phyloP scores from a whole-genome alignment of 352 stramenopile species.

The Phytophthora litchii region DNA sequence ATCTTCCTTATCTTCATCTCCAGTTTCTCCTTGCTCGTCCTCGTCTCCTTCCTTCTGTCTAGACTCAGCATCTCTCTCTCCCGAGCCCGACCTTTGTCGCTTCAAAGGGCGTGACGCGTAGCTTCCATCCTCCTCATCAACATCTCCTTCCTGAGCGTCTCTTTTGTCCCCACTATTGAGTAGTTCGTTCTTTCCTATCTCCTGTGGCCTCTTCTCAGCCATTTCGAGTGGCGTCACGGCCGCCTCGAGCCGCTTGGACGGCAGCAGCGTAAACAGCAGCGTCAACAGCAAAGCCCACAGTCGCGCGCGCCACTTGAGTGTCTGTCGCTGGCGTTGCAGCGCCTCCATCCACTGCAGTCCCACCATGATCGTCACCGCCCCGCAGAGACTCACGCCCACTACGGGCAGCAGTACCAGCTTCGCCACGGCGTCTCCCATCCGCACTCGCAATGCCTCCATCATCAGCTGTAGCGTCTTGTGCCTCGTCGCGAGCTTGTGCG shows the following conservation, averaged over 20 bases:
- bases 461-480: conserved; percentile 8
- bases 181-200: conserved; percentile 7
- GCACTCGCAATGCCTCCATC: conserved; percentile 15
- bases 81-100: conserved; percentile 35
- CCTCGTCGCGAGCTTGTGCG: conserved; percentile 20
- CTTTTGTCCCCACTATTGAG: conserved; percentile 20
- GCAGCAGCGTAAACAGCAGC: conserved; percentile 25
- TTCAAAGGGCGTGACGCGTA: conserved; percentile 42
- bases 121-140: conserved; percentile 21
- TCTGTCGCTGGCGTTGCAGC: conserved; percentile 34
- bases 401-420: conserved; percentile 68
- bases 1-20: conserved; percentile 14
- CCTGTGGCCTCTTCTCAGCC: conserved; percentile 9
- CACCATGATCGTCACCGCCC: conserved; percentile 52
- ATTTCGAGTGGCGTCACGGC: conserved; percentile 4
- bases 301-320: conserved; percentile 21
- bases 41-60: conserved; percentile 3
- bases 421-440: conserved; percentile 42
- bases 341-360: conserved; percentile 69
- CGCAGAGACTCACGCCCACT: conserved; percentile 69
- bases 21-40: conserved; percentile 1
- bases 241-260: conserved; percentile 22
- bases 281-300: conserved; percentile 26
- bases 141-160: conserved; percentile 16
- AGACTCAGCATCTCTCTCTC: background rate